Conservation (phyloP, 2,329 filamentous ascomycete genomes). For the Lecanoromycetidae sp. region DNA sequence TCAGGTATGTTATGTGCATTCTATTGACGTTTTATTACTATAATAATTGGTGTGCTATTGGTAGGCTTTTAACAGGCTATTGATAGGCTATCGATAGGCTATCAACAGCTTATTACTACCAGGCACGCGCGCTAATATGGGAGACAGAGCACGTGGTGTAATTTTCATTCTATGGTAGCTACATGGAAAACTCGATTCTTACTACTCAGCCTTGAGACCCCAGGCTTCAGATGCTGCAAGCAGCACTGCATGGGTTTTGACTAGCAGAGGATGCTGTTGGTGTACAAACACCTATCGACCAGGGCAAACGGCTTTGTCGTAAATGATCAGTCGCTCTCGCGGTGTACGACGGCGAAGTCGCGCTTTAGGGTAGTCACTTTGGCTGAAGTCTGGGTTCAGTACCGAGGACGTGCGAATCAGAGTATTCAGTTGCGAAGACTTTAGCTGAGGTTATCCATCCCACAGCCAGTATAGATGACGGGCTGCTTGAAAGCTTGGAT, state of each 20-base stretch:
- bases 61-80: no score
- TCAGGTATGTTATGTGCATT: no score
- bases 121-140: no score
- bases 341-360: slow-evolving; percentile 35
- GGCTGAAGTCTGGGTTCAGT: slow-evolving; percentile 33
- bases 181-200: slow-evolving; percentile 27
- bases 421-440: slow-evolving; percentile 32
- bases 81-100: no score
- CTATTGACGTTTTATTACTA: no score
- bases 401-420: slow-evolving; percentile 27
- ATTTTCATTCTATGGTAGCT: no score
- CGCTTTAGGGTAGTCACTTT: slow-evolving; percentile 33
- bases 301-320: slow-evolving; percentile 25
- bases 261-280: slow-evolving; percentile 24
- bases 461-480: slow-evolving; percentile 38
- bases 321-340: slow-evolving; percentile 32
- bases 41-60: no score
- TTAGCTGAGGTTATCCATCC: slow-evolving; percentile 34
- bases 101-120: no score
- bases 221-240: slow-evolving; percentile 30
- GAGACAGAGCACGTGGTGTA: no score
- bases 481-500: slow-evolving; percentile 14
- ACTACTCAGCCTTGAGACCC: no score
- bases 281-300: slow-evolving; percentile 30
- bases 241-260: slow-evolving; percentile 27